Evolutionary conservation across 2,329 filamentous ascomycete species (phyloP), one percentile per base, ranked within the genome.

Genomic region (Emmonsiellopsis sp.): DNA sequence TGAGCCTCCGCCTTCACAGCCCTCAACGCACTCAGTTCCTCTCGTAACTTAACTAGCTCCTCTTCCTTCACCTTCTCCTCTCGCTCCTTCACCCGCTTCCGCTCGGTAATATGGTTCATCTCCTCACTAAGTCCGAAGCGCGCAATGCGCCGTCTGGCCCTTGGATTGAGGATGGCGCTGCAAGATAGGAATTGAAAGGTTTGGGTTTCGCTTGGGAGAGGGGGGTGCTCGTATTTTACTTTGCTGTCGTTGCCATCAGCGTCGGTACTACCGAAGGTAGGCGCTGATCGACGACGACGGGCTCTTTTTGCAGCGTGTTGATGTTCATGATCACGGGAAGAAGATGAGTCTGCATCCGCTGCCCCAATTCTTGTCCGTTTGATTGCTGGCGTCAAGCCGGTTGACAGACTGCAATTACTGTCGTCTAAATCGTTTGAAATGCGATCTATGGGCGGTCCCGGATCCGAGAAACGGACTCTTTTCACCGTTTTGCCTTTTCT

Each of bases 121-220:
- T 76, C 74, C 55, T 75, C 69, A 53, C 74, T 76, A 46, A 77
- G 58, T 4, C 74, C 71, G 50, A 70, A 65, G 10, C 75, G 68
- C 34, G 66, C 62, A 44, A 77, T 71, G 36, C 73, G 68, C 39
- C 75, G 65, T 55, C 70, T 69, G 2, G 69, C 69, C 17, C 75
- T 64, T 5, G 63, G 59, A 49, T 75, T 71, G 21, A 77, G 58
- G 2, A 71, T 66, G 53, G 76, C 70, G 10, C 68, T 66, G 40
- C 75, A 60, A 11, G 74, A 72, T 7, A 70, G 69, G 52, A 75
- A 77, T 49, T 56, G 57, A 32, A 53, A 56, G 5, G 46, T 49
- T 34, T 51, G 51, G 17, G 46, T 27, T 13, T 53, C 49, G 10
- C 5, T 27, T 31, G 49, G 49, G n/a, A 45, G 40, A 9, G 34